Base-by-base conservation (phyloP, 2,329 filamentous ascomycete species). In the Xylaria multiplex region DNA sequence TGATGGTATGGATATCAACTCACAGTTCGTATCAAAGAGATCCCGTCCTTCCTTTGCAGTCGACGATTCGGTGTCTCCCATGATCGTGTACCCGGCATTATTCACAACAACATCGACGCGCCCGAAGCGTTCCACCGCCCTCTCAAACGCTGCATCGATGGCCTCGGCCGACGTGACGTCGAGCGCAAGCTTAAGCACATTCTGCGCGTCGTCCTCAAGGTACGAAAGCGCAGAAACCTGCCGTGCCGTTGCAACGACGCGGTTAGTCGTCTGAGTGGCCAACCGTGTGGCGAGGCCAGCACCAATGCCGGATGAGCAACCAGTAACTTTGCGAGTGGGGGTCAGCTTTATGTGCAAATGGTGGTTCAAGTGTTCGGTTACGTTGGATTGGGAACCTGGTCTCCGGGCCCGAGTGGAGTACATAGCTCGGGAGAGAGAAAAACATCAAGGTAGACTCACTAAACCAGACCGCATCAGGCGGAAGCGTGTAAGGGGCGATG, bases 101-200 rank as follows among this genome's bases (percentile, higher is more conserved):
- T 77, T 78, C 30, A 78, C 64, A 14, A 69, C 64, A 14, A 78
- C 72, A 43, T 79, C 77, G 16, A 78, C 62, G 8, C 75, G 71
- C 0, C 79, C 77, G 40, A 80, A 80, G 9, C 74, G 59, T 3
- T 72, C 64, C 3, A 77, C 72, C 1, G 81, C 76, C 0, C 73
- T 65, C 0, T 64, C 50, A 43, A 84, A 75, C 1, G 81, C 80
- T 1, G 58, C 59, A 9, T 76, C 68, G 60, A 84, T 77, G 1
- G 79, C 78, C 66, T 67, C 1, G 73, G 37, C 16, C 37, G 63
- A 83, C 0, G 81, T 84, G 1, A 86, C 83, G 63, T 86, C 83
- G 2, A 86, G 75, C 0, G 75, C 70, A 0, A 84, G 71, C 67
- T 83, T 84, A 63, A 86, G 77, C 37, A 85, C 72, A 55, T 74